Percentiles rank a stretch among this genome's conserved stretches.
phyloP scores from a whole-genome alignment of 177 flowering plant species.

The Vitis hybrid region DNA sequence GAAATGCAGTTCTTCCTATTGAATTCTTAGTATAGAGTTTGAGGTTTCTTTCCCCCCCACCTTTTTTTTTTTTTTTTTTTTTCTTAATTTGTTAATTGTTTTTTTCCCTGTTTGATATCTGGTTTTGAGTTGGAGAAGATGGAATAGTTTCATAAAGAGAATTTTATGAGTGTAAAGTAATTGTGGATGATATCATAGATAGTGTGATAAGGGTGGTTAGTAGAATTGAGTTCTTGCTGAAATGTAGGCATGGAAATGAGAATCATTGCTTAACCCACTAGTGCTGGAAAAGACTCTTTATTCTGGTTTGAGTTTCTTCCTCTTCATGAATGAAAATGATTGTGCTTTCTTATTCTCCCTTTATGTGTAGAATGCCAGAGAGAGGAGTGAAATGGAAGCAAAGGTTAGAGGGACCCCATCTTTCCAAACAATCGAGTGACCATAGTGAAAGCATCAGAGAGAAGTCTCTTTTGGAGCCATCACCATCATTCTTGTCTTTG shows the following conservation, averaged over 20 bases:
- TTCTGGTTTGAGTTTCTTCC: constrained; percentile 6
- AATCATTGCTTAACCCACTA: constrained; percentile 29
- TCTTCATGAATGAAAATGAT: constrained; percentile 21
- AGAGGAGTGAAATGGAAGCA: background rate
- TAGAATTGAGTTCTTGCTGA: constrained; percentile 9
- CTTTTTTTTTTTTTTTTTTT: background rate
- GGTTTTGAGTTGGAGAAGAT: background rate
- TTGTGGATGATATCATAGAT: constrained; percentile 14
- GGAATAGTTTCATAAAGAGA: background rate
- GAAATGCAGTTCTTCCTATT: constrained; percentile 35
- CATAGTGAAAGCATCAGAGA: background rate
- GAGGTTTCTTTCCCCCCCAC: background rate
- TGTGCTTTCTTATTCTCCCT: constrained; percentile 5
- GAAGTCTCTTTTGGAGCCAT: constrained; percentile 8
- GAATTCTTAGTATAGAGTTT: constrained; percentile 15
- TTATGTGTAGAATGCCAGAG: background rate
- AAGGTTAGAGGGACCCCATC: background rate
- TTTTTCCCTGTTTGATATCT: background rate
- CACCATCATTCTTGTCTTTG: constrained; percentile 8
- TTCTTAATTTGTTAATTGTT: background rate
- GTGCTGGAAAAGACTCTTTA: background rate
- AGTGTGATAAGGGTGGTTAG: background rate
- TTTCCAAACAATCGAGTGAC: constrained; percentile 1
- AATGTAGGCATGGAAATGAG: constrained; percentile 21
- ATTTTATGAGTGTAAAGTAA: constrained; percentile 21